phyloP scores from a whole-genome alignment of 1,284 basidiomycete genomes.

The Fomitopsis palustris region DNA sequence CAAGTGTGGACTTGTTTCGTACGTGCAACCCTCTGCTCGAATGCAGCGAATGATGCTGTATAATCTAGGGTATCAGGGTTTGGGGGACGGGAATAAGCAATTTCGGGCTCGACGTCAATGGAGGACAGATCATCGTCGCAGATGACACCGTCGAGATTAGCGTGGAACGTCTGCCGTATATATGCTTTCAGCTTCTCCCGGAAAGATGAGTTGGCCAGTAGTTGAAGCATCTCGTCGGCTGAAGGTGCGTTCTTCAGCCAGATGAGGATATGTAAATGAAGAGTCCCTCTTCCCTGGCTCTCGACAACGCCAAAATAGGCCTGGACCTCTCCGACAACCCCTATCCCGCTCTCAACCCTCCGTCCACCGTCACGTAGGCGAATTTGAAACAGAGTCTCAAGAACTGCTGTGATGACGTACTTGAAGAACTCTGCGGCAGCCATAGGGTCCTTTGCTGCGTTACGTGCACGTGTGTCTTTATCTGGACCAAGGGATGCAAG shows the following conservation, averaged over 20 bases:
- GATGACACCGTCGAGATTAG: constrained; percentile 20
- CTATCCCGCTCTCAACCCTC: constrained; percentile 13
- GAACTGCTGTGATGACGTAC: constrained; percentile 29
- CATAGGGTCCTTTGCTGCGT: constrained; percentile 35
- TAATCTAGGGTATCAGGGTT: constrained; percentile 13
- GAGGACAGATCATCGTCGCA: constrained; percentile 6
- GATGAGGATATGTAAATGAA: constrained; percentile 29
- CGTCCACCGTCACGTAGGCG: constrained; percentile 7
- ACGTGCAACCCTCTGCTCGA: constrained; percentile 16
- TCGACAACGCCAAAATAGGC: constrained; percentile 29
- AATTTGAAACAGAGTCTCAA: constrained; percentile 33
- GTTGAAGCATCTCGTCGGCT: constrained; percentile 19
- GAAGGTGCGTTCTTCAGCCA: constrained; percentile 28
- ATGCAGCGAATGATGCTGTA: neutral
- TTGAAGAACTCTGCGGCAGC: constrained; percentile 36
- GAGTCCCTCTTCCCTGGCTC: constrained; percentile 25
- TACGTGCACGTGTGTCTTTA: constrained; percentile 19
- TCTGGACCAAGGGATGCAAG: constrained; percentile 22
- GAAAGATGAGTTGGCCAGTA: constrained; percentile 24
- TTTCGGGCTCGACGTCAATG: constrained; percentile 12
- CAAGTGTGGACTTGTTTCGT: constrained; percentile 31
- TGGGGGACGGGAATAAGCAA: constrained; percentile 20
- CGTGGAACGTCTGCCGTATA: constrained; percentile 27
- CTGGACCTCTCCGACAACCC: constrained; percentile 16
- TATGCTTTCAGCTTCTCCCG: constrained; percentile 19